Base-by-base conservation (phyloP, 495 filamentous ascomycete species). In the Parathielavia appendiculata region DNA sequence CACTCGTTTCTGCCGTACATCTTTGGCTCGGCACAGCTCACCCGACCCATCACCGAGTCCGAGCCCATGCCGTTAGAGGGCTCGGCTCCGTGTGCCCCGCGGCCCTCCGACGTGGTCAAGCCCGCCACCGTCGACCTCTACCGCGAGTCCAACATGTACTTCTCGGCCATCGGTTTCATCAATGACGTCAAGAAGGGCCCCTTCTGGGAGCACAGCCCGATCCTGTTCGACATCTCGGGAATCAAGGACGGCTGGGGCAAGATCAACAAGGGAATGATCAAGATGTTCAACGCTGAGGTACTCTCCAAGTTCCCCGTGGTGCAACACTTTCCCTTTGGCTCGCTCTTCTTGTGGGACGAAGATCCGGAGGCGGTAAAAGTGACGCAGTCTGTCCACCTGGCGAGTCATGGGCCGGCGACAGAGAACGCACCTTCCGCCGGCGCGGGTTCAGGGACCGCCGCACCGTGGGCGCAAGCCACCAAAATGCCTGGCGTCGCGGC, bases 191-290 rank as follows among this genome's bases (percentile, higher is more conserved):
- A 99, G 70, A 90, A 77, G 54, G 93, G 93, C 0, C 93, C 95
- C 1, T 99, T 99, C 72, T 97, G 93, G 95, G 93, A 97, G 64
- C 93, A 99, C 66, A 95, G 89, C 57, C 95, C 91, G 2, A 92
- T 95, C 67, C 78, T 99, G 17, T 99, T 85, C 67, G 95, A 99
- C 72, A 91, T 99, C 35, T 92, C 88, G 5, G 93, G 93, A 17
- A 84, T 99, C 56, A 83, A 79, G 57, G 81, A 87, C 54, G 95
- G 93, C 35, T 99, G 93, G 93, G 93, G 86, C 26, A 99, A 99
- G 75, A 95, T 99, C 61, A 97, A 97, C 71, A 97, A 97, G 81
- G 92, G 92, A 34, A 96, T 98, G 93, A 86, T 92, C 66, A 92
- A 91, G 71, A 98, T 98, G 93, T 97, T 92, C 70, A 85, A 92